Evolutionary conservation across 208 protist genomes (phyloP).

Genomic region (Trypanosoma caninum): DNA sequence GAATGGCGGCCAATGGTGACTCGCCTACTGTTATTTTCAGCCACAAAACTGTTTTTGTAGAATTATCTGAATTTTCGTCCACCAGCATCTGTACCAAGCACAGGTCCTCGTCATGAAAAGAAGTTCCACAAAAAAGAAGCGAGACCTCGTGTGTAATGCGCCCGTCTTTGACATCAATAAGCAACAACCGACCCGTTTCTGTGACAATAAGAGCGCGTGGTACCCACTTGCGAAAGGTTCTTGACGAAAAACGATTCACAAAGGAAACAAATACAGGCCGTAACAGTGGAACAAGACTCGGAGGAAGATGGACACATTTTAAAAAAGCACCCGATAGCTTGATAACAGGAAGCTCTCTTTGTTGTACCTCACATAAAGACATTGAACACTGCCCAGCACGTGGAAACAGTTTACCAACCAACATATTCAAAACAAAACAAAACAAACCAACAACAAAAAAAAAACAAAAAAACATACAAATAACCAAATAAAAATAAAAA

Average conservation of each 20-base stretch:
- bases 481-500: background rate
- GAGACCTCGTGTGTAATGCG: constrained; percentile 21
- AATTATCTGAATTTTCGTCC: background rate
- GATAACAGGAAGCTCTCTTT: constrained; percentile 5
- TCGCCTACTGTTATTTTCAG: background rate
- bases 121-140: background rate
- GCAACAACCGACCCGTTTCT: constrained; percentile 10
- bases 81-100: constrained; percentile 8
- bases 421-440: background rate
- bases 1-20: constrained; percentile 15
- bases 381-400: too few species aligned
- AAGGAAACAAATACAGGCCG: constrained; percentile 11
- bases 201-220: constrained; percentile 19
- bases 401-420: background rate
- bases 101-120: background rate
- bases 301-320: constrained; percentile 10
- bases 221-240: constrained; percentile 3
- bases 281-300: background rate
- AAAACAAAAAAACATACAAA: background rate
- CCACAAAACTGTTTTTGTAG: constrained; percentile 9
- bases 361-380: too few species aligned
- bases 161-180: constrained; percentile 13
- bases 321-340: background rate
- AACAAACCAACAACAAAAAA: background rate
- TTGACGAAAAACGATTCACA: background rate